Evolutionary conservation across 2,329 filamentous ascomycete genomes (phyloP), one percentile per base, ranked within the genome.

Genomic region (Teratosphaeria pseudoeucalypti): DNA sequence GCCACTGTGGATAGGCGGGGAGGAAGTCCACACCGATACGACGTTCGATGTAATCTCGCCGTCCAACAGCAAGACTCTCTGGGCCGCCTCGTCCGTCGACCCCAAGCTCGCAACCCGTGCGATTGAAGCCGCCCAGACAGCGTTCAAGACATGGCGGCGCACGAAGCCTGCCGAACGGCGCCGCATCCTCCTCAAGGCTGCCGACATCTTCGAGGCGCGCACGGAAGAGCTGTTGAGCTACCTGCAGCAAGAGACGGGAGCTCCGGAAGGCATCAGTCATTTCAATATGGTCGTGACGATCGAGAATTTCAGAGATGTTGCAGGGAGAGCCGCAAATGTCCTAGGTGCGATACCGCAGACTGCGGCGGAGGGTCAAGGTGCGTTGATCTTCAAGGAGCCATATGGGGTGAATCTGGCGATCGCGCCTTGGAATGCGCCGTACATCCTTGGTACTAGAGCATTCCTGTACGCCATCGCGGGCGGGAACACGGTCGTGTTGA

Each of bases 341-440:
- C 75, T 76, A 65, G 82, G 81, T 1, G 68, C 70, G 10, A 78
- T 82, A 19, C 81, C 81, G 0, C 72, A 73, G 2, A 75, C 77
- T 23, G 71, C 70, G 14, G 67, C 81, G 16, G 77, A 82, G 43
- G 80, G 78, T 0, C 78, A 79, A 27, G 78, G 75, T 55, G 88
- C 85, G 0, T 77, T 94, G 64, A 75, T 95, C 3, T 74, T 86
- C 63, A 86, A 85, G 69, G 88, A 92, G 73, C 89, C 90, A 0
- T 90, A 84, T 66, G 90, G 90, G 1, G 89, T 94, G 7, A 80
- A 92, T 16, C 76, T 95, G 34, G 85, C 84, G 2, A 90, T 95
- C 72, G 88, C 87, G 2, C 89, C 90, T 10, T 95, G 90, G 90
- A 91, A 85, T 63, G 82, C 81, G 0, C 82, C 79, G 9, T 77